Evolutionary conservation across 1,139 yeast genomes (phyloP), one percentile per base, ranked within the genome.

Genomic region (Taphrina populina): DNA sequence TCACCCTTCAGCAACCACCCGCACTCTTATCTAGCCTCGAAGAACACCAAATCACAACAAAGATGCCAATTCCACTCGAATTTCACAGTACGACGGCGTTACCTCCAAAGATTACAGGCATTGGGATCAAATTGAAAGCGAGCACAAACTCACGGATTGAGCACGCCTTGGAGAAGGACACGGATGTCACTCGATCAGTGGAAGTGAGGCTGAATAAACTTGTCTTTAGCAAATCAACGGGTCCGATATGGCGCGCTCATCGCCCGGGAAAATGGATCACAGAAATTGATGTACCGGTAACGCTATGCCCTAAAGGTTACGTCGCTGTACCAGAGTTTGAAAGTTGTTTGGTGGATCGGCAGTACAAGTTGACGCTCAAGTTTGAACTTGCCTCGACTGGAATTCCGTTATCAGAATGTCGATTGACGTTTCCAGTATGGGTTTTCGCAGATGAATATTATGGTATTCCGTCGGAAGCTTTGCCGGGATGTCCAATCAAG

Each of bases 371-470:
- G 19, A 39, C 19, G n/a, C 46, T 49, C 39, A 49, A 49, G 20
- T 33, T 49, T 8, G 54, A 49, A 33, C 24, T 49, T n/a, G 46
- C 54, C 13, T 13, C 53, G 20, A n/a, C 24, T 3, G 46, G 46
- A 2, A 6, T 39, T 13, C 46, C 40, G 5, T 17, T 49, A n/a
- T 39, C 46, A 7, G 54, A 49, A 36, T 33, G 39, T 13, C 33
- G 54, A 8, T 29, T 49, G 33, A 49, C 46, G 13, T 30, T 37
- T n/a, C 54, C 54, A 1, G 46, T 41, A 2, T 49, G 54, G 54
- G 39, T 49, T 46, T 29, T 49, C 26, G 54, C 54, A 21, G 54
- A 49, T 30, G 54, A 49, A n/a, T 49, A 49, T 19, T 49, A 49
- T 26, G 54, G 54, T 11, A 20, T 49, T 8, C 54, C 54, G 24